phyloP scores from a whole-genome alignment of 495 filamentous ascomycete species.

The Penicillium odoratum region DNA sequence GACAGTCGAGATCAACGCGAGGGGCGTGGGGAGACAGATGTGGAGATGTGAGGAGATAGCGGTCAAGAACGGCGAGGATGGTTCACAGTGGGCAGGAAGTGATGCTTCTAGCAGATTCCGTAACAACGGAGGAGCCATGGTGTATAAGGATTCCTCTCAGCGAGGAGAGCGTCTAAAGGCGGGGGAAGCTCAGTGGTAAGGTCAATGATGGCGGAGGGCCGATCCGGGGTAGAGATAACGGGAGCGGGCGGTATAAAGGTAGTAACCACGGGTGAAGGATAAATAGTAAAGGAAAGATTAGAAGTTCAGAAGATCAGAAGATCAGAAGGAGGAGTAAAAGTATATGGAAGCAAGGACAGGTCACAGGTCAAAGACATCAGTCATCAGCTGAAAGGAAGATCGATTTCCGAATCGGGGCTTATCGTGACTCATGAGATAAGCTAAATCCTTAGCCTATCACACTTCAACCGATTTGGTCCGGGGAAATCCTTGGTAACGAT shows the following conservation, averaged over 20 bases:
- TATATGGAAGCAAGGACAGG: slow-evolving; percentile 1
- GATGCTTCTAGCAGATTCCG: slow-evolving; percentile 27
- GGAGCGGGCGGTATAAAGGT: neutral
- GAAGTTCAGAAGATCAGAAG: neutral
- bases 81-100: slow-evolving; percentile 64
- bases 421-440: slow-evolving; percentile 13
- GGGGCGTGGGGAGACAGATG: slow-evolving; percentile 65
- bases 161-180: neutral
- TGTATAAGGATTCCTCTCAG: slow-evolving; percentile 3
- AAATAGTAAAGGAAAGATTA: neutral
- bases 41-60: slow-evolving; percentile 60
- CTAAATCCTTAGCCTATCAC: slow-evolving; percentile 7
- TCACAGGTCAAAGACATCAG: slow-evolving; percentile 9
- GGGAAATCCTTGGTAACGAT: neutral
- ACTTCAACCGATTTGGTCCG: neutral
- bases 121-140: slow-evolving; percentile 36
- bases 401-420: slow-evolving; percentile 8
- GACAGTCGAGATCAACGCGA: slow-evolving; percentile 65
- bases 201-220: slow-evolving; percentile 3
- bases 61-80: slow-evolving; percentile 57
- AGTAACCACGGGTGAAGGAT: neutral
- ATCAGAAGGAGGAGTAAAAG: slow-evolving; percentile 4
- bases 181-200: neutral
- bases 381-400: slow-evolving; percentile 3
- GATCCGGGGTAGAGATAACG: slow-evolving; percentile 12